These are phyloP conservation scores for Dionaea muscipula DNA, from an alignment of 179 eudicot species.

Conservation along the genomic window DNA sequence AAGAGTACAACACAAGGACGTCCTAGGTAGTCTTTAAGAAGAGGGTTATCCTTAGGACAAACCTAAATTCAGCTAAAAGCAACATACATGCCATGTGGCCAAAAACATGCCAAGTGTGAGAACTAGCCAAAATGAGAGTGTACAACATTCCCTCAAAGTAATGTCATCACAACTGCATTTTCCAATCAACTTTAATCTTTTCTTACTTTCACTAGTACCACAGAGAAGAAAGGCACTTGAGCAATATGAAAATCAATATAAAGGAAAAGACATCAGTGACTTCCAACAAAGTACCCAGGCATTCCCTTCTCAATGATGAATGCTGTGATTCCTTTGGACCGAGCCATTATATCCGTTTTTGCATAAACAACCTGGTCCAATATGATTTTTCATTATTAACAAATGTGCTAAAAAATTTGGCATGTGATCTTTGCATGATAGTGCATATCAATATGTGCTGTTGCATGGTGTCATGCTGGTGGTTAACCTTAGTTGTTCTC, in stretches of 20 bases:
- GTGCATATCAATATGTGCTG: not conserved
- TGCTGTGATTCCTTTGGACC: slow-evolving; percentile 91
- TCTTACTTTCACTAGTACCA: not conserved
- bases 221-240: not conserved
- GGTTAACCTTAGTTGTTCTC: too few relatives aligned
- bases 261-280: slow-evolving; percentile 3
- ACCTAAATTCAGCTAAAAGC: too few relatives aligned
- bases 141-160: too few relatives aligned
- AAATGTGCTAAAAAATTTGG: not conserved
- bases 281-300: slow-evolving; percentile 52
- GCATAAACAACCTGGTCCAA: slow-evolving; percentile 77
- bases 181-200: not conserved
- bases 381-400: slow-evolving; percentile 7
- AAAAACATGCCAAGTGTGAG: too few relatives aligned
- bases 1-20: too few relatives aligned
- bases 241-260: not conserved
- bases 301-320: slow-evolving; percentile 92
- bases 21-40: too few relatives aligned
- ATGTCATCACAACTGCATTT: not conserved
- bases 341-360: slow-evolving; percentile 63
- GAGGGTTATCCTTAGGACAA: too few relatives aligned
- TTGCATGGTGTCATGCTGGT: not conserved
- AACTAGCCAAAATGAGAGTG: too few relatives aligned
- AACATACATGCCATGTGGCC: too few relatives aligned
- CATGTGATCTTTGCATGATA: not conserved